These are phyloP conservation scores for Metschnikowia orientalis DNA, from an alignment of 805 yeast species.

Conservation along the genomic window DNA sequence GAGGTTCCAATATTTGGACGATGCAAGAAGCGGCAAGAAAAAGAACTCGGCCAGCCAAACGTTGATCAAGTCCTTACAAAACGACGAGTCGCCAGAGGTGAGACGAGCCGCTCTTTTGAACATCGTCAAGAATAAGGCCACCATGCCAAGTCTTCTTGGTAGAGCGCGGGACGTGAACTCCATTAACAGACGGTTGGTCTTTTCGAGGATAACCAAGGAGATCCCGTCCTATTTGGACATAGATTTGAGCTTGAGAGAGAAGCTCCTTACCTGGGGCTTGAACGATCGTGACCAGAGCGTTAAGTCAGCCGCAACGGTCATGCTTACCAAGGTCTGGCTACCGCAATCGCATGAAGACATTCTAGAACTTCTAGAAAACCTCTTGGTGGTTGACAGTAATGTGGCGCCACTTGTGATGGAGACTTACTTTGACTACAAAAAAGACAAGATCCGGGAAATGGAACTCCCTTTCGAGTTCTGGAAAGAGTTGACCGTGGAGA, in stretches of 20 bases:
- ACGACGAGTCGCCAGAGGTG: constrained; percentile 85
- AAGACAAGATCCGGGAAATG: constrained; percentile 58
- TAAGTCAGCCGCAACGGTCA: constrained; percentile 60
- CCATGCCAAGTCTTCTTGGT: constrained; percentile 60
- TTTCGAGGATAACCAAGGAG: constrained; percentile 60
- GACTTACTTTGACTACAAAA: constrained; percentile 55
- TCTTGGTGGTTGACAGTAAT: constrained; percentile 65
- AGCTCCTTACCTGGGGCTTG: constrained; percentile 76
- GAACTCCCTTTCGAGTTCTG: constrained; percentile 64
- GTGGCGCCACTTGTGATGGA: constrained; percentile 66
- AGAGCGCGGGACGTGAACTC: constrained; percentile 79
- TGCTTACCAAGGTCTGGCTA: constrained; percentile 74
- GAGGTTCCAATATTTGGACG: constrained; percentile 55
- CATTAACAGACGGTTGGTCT: constrained; percentile 68
- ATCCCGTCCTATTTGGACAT: constrained; percentile 51
- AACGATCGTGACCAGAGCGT: constrained; percentile 80
- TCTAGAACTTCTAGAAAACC: constrained; percentile 61
- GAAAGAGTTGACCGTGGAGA: constrained; percentile 67
- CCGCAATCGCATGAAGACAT: constrained; percentile 64
- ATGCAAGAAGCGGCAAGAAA: constrained; percentile 21
- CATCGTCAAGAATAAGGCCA: constrained; percentile 49
- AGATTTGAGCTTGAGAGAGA: constrained; percentile 55
- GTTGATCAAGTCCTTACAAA: constrained; percentile 51
- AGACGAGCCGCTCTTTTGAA: constrained; percentile 79
- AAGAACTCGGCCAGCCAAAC: constrained; percentile 18